Evolutionary conservation across 129 eudicot species (phyloP), one percentile per base, ranked within the genome.

Genomic region (Cynara cardunculus): DNA sequence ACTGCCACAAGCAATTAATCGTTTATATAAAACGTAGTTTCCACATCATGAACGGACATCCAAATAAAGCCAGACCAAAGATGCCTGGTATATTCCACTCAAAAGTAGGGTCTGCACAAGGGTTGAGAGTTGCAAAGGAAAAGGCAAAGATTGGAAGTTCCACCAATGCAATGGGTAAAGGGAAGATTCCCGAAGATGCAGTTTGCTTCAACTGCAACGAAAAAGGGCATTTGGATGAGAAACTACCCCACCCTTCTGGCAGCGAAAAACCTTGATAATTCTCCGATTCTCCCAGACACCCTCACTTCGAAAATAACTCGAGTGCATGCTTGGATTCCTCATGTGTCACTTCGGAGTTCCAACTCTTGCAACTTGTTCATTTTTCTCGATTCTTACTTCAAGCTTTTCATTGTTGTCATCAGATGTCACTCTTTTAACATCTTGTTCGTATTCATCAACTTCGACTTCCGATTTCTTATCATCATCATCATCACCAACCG

Each of bases 401-500:
- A 81, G 68, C 64, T 87, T 83, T 56, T 85, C 89, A 37, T 89
- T 78, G 7, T 88, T 91, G 18, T 75, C 81, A 53, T 76, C 81
- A 30, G 78, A 21, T 7, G 24, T 13, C 27, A 82, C 39, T 73
- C 75, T 25, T 25, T 67, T 80, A 59, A 86, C 67, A 62, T 89
- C 84, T 74, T 90, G 69, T 75, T 94, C 82, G 18, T 83, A 87
- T 80, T 90, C 89, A 56, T 89, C 92, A 34, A 94, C 89, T 84
- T 90, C 82, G 24, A 89, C 81, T 80, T 90, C 90, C 2, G 85
- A 59, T 71, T 90, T 83, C 34, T 85, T 80, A 37, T 88, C 71
- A 28, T 87, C 78, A 2, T 87, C 93, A 25, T 87, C 75, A 2
- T 87, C 93, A 21, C 84, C 88, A 16, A 91, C 93, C 1, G 90